Evolutionary conservation across 1,284 basidiomycete species (phyloP).

Genomic region (Ceratobasidium sp.): DNA sequence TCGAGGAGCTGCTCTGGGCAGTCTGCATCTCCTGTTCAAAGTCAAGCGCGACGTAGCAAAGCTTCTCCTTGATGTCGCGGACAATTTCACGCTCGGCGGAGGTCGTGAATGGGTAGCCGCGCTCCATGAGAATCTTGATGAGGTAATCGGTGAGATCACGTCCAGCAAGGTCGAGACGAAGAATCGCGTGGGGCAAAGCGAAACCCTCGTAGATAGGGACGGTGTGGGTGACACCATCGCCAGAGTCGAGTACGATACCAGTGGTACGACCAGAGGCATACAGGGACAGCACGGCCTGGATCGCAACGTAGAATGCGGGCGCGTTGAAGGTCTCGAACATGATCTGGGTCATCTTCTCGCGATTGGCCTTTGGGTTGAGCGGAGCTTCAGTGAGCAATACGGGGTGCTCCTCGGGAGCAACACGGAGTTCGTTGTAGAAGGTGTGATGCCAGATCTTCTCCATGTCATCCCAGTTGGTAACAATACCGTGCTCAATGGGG

Average conservation of each 20-base stretch:
- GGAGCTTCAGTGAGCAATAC: slow-evolving; percentile 71
- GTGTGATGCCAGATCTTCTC: slow-evolving; percentile 77
- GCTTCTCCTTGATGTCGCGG: slow-evolving; percentile 73
- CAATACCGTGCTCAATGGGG: slow-evolving; percentile 61
- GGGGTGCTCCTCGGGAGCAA: slow-evolving; percentile 73
- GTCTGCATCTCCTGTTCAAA: slow-evolving; percentile 73
- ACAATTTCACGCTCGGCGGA: slow-evolving; percentile 68
- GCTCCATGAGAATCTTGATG: slow-evolving; percentile 68
- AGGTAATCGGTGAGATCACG: slow-evolving; percentile 71
- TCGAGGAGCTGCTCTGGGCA: slow-evolving; percentile 63
- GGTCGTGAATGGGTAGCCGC: slow-evolving; percentile 70
- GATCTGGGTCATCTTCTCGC: slow-evolving; percentile 74
- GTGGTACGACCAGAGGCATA: slow-evolving; percentile 73
- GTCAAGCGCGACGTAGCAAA: slow-evolving; percentile 71
- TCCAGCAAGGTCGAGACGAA: slow-evolving; percentile 67
- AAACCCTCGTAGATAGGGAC: slow-evolving; percentile 74
- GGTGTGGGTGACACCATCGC: slow-evolving; percentile 71
- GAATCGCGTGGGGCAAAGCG: slow-evolving; percentile 68
- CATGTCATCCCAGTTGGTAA: slow-evolving; percentile 72
- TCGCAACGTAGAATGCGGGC: slow-evolving; percentile 70
- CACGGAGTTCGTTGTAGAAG: slow-evolving; percentile 87
- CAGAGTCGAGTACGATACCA: slow-evolving; percentile 72
- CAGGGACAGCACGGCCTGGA: slow-evolving; percentile 70
- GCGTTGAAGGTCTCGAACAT: slow-evolving; percentile 76
- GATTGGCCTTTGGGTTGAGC: slow-evolving; percentile 70